These are phyloP conservation scores for Gossypium longicalyx DNA, from an alignment of 345 rosid genomes.

Conservation along the genomic window DNA sequence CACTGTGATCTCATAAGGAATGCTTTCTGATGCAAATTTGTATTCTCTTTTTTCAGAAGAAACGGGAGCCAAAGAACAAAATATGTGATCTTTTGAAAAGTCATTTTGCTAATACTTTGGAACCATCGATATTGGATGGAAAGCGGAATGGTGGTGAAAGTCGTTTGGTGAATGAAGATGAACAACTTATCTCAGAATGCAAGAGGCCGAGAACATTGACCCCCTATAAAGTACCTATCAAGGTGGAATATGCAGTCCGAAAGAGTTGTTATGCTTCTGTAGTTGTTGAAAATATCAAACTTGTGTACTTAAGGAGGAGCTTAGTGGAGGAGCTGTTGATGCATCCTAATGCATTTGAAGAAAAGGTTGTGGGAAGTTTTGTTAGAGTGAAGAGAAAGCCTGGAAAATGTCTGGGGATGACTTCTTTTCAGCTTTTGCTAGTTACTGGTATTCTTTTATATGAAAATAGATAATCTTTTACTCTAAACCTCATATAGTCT, in stretches of 20 bases:
- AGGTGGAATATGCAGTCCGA: slow-evolving; percentile 19
- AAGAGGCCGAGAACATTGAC: slow-evolving; percentile 31
- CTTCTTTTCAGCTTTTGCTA: slow-evolving; percentile 17
- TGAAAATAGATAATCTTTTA: neutral
- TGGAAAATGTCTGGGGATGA: slow-evolving; percentile 21
- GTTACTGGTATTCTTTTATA: neutral
- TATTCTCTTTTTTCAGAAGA: slow-evolving; percentile 39
- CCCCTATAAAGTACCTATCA: slow-evolving; percentile 1
- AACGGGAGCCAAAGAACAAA: slow-evolving; percentile 22
- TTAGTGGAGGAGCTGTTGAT: slow-evolving; percentile 34
- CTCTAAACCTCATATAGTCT: neutral
- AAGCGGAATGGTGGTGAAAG: slow-evolving; percentile 17
- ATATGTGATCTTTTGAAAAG: slow-evolving; percentile 29
- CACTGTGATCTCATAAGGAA: slow-evolving; percentile 4
- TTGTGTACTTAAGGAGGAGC: slow-evolving; percentile 50
- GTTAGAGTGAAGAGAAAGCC: slow-evolving; percentile 47
- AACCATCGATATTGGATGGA: slow-evolving; percentile 1
- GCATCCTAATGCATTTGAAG: slow-evolving; percentile 29
- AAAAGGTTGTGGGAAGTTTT: slow-evolving; percentile 52
- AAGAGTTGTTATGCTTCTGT: slow-evolving; percentile 40
- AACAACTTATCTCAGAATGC: neutral
- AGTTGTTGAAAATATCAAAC: slow-evolving; percentile 44
- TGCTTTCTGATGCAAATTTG: slow-evolving; percentile 43
- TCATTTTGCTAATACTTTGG: slow-evolving; percentile 34
- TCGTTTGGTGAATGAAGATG: slow-evolving; percentile 19